Conservation (phyloP, 129 eudicot genomes). For the Chrysanthemum makinoi region DNA sequence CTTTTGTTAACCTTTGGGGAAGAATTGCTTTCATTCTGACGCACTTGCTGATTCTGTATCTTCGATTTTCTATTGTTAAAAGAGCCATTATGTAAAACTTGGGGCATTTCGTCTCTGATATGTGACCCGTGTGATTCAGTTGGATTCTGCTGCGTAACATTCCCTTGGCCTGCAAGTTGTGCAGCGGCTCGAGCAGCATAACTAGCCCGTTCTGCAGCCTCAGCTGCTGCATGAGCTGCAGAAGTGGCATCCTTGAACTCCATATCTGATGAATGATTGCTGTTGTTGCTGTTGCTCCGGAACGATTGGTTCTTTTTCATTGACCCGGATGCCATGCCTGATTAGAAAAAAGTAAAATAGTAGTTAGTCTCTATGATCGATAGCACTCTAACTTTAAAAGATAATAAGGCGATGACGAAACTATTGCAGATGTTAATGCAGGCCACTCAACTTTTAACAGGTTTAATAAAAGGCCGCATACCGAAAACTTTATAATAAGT, state of each 20-base stretch:
- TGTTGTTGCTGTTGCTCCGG: conserved; percentile 26
- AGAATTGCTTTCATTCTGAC: conserved; percentile 15
- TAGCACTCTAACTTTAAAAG: not conserved
- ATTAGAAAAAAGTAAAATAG: conserved; percentile 17
- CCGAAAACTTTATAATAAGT: too few relatives aligned
- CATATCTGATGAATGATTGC: conserved; percentile 50
- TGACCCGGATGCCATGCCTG: conserved; percentile 37
- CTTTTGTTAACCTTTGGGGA: conserved; percentile 26
- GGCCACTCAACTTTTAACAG: not conserved
- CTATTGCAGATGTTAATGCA: conserved; percentile 2
- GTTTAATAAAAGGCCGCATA: too few relatives aligned
- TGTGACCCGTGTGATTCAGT: conserved; percentile 34
- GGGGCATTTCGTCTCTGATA: conserved; percentile 25
- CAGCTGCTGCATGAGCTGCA: conserved; percentile 98
- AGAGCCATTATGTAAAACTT: conserved; percentile 23
- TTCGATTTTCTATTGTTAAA: conserved; percentile 34
- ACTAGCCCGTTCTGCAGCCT: conserved; percentile 92
- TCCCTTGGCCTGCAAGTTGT: conserved; percentile 54
- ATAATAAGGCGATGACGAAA: conserved; percentile 2
- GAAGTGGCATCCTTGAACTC: conserved; percentile 93
- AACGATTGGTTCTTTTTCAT: conserved; percentile 38
- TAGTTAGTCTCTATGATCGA: not conserved
- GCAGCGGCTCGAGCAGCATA: conserved; percentile 96
- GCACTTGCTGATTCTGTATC: conserved; percentile 32
- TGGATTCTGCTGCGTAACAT: conserved; percentile 37